Evolutionary conservation across 1,284 basidiomycete genomes (phyloP).

Genomic region (Peniophora sp.): DNA sequence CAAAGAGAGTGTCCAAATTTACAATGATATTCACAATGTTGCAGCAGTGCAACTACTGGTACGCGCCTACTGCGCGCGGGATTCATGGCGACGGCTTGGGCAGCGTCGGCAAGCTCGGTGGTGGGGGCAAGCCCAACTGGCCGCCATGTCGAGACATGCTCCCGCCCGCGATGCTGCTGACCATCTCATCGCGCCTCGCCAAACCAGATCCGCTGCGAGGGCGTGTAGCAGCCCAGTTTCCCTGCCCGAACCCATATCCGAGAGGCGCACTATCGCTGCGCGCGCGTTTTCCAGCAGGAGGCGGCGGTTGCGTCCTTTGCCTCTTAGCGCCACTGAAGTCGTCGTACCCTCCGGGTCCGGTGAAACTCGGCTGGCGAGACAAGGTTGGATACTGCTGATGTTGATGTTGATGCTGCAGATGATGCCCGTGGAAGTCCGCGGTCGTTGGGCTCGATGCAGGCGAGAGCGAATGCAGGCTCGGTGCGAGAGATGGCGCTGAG

Average conservation of each 20-base stretch:
- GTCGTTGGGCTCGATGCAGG: slow-evolving; percentile 60
- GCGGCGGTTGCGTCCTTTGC: slow-evolving; percentile 21
- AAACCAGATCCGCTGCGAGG: slow-evolving; percentile 32
- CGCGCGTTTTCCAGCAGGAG: slow-evolving; percentile 25
- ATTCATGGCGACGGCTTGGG: slow-evolving; percentile 10
- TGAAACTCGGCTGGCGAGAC: slow-evolving; percentile 50
- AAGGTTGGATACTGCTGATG: slow-evolving; percentile 28
- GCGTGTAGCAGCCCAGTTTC: slow-evolving; percentile 23
- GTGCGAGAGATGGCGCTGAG: slow-evolving; percentile 18
- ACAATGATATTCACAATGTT: too few species aligned
- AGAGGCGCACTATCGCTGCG: slow-evolving; percentile 41
- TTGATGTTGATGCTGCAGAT: slow-evolving; percentile 9
- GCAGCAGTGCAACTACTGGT: too few species aligned
- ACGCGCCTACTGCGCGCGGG: background rate
- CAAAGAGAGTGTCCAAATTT: too few species aligned
- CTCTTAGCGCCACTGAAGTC: slow-evolving; percentile 27
- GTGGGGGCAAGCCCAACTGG: slow-evolving; percentile 1
- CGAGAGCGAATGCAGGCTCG: slow-evolving; percentile 35
- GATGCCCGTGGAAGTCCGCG: slow-evolving; percentile 41
- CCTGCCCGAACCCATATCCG: slow-evolving; percentile 28
- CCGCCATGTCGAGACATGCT: slow-evolving; percentile 4
- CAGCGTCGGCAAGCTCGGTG: slow-evolving; percentile 8
- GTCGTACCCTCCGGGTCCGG: slow-evolving; percentile 31
- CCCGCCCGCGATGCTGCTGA: slow-evolving; percentile 10
- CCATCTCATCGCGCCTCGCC: slow-evolving; percentile 11